Evolutionary conservation across 2,329 filamentous ascomycete genomes (phyloP).

Genomic region (Aspergillus viridinutans): DNA sequence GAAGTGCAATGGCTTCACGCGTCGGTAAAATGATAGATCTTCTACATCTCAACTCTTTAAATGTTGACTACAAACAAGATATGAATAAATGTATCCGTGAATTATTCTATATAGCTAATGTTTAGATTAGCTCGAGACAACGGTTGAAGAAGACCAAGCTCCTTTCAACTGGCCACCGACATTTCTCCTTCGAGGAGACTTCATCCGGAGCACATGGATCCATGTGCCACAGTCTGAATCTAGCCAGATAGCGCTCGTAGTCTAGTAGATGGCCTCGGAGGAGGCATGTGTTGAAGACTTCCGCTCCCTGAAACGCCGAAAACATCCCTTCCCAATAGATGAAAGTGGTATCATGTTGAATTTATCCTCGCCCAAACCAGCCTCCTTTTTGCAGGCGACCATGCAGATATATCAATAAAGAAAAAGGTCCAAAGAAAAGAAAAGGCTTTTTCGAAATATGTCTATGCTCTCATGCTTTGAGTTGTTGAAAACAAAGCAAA

Average conservation of each 20-base stretch:
- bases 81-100: not conserved
- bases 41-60: not conserved
- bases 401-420: constrained; percentile 35
- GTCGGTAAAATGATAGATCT: not conserved
- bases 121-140: constrained; percentile 32
- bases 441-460: constrained; percentile 27
- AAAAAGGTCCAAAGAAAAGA: constrained; percentile 24
- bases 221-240: not conserved
- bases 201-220: constrained; percentile 8
- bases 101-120: constrained; percentile 34
- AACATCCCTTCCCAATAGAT: constrained; percentile 38
- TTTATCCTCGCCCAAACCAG: constrained; percentile 40
- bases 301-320: constrained; percentile 41
- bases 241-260: constrained; percentile 2
- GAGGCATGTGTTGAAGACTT: constrained; percentile 38
- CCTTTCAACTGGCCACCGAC: constrained; percentile 3
- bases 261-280: constrained; percentile 9
- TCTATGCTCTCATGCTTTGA: constrained; percentile 44
- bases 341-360: constrained; percentile 49
- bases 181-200: constrained; percentile 9
- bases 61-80: not conserved
- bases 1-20: not conserved
- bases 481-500: constrained; percentile 50
- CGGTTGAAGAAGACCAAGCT: constrained; percentile 12
- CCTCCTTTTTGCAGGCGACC: constrained; percentile 27